Conservation (phyloP, 495 filamentous ascomycete species). For the Podospora sp. region DNA sequence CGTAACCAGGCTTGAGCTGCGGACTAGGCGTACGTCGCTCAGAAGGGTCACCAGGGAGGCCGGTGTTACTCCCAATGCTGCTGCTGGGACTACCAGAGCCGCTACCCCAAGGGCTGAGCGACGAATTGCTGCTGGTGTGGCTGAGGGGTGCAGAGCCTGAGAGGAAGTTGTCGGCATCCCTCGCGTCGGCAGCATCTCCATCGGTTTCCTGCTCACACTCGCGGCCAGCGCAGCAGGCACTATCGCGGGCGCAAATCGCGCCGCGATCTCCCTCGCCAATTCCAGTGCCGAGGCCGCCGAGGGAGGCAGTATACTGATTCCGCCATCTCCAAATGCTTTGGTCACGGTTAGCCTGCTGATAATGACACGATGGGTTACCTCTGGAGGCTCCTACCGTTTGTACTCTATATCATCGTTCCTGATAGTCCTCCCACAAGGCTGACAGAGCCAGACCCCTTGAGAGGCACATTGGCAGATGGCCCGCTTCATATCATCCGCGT, state of each 20-base stretch:
- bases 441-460: constrained; percentile 75
- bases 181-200: constrained; percentile 68
- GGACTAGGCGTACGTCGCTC: constrained; percentile 44
- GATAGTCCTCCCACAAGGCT: constrained; percentile 71
- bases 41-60: constrained; percentile 5
- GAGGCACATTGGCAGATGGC: constrained; percentile 68
- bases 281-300: constrained; percentile 80
- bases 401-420: constrained; percentile 73
- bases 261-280: constrained; percentile 87
- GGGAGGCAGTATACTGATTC: constrained; percentile 76
- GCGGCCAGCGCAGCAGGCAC: constrained; percentile 66
- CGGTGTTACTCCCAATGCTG: neutral
- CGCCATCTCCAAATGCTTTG: constrained; percentile 83
- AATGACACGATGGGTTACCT: neutral
- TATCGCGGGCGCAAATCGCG: constrained; percentile 76
- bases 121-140: constrained; percentile 10
- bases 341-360: neutral
- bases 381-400: constrained; percentile 39
- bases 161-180: constrained; percentile 33
- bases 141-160: constrained; percentile 3
- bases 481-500: constrained; percentile 52
- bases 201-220: constrained; percentile 81
- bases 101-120: constrained; percentile 7
- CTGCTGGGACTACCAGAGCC: constrained; percentile 13
- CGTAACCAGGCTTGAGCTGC: constrained; percentile 65